Evolutionary conservation across 208 protist species (phyloP).

Genomic region (Jaenimonas drosophilae): DNA sequence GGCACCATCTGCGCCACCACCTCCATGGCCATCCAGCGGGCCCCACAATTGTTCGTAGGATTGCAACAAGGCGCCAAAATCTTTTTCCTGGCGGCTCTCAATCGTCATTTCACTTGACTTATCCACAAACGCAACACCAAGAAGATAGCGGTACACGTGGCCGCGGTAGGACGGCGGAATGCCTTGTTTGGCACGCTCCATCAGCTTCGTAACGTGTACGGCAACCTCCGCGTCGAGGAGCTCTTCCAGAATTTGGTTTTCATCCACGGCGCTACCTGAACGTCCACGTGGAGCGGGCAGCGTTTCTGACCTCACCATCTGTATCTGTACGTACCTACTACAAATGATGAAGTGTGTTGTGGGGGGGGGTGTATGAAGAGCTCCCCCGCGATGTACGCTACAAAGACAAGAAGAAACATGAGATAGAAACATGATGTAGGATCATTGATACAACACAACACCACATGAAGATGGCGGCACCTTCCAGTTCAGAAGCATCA

Average conservation of each 20-base stretch:
- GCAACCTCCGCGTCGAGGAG: constrained; percentile 71
- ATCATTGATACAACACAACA: too few species aligned
- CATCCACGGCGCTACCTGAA: constrained; percentile 14
- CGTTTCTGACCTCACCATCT: not conserved
- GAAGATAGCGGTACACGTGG: constrained; percentile 77
- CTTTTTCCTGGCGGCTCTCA: constrained; percentile 73
- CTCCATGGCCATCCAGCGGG: not conserved
- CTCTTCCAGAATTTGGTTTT: constrained; percentile 62
- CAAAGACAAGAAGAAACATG: not conserved
- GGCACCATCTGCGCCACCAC: not conserved
- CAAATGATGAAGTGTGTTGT: too few species aligned
- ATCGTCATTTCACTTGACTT: constrained; percentile 81
- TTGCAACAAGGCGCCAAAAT: constrained; percentile 42
- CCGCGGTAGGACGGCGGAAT: constrained; percentile 51
- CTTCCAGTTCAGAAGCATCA: too few species aligned
- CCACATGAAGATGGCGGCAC: too few species aligned
- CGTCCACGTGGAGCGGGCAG: constrained; percentile 3
- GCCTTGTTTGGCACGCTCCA: constrained; percentile 66
- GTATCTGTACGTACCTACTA: not conserved
- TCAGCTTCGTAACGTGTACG: constrained; percentile 54
- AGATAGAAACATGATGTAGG: too few species aligned
- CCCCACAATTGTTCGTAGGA: constrained; percentile 27
- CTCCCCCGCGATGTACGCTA: too few species aligned
- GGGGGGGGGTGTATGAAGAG: too few species aligned
- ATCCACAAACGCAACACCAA: constrained; percentile 61